Evolutionary conservation across 129 eudicot genomes (phyloP).

Genomic region (Chrysanthemum makinoi): DNA sequence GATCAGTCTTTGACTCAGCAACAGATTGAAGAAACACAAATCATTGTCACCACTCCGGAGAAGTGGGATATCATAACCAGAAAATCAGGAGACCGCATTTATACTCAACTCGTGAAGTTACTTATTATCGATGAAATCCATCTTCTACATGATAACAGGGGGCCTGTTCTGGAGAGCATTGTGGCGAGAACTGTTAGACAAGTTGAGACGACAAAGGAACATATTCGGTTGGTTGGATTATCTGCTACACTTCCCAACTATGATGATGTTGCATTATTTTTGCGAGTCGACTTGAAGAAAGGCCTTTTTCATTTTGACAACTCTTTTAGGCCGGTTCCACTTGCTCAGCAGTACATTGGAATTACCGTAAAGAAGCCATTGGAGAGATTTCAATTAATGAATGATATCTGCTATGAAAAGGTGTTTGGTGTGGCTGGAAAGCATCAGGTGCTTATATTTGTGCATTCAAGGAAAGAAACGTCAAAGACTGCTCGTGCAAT

Average conservation of each 20-base stretch:
- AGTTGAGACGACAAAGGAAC: slow-evolving; percentile 88
- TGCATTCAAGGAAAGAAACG: slow-evolving; percentile 91
- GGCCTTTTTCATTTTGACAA: slow-evolving; percentile 89
- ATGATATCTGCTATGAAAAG: slow-evolving; percentile 87
- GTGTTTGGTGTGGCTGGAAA: slow-evolving; percentile 73
- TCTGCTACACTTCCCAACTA: slow-evolving; percentile 92
- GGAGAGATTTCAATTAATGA: slow-evolving; percentile 92
- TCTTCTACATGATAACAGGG: slow-evolving; percentile 92
- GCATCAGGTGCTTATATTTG: slow-evolving; percentile 88
- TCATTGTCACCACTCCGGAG: slow-evolving; percentile 95
- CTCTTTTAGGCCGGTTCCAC: slow-evolving; percentile 89
- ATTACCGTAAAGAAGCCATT: slow-evolving; percentile 86
- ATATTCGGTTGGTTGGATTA: slow-evolving; percentile 90
- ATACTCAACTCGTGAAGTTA: slow-evolving; percentile 86
- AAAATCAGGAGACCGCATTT: slow-evolving; percentile 91
- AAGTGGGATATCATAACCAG: slow-evolving; percentile 97
- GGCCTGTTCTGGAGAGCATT: slow-evolving; percentile 94
- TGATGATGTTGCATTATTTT: slow-evolving; percentile 75
- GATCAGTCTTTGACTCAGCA: slow-evolving; percentile 86
- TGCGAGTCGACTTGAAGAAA: slow-evolving; percentile 60
- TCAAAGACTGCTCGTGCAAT: slow-evolving; percentile 89
- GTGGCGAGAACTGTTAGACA: slow-evolving; percentile 93
- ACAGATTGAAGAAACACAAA: slow-evolving; percentile 92
- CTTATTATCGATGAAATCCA: slow-evolving; percentile 92
- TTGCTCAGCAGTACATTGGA: slow-evolving; percentile 94